Evolutionary conservation across 2,329 filamentous ascomycete species (phyloP).

Genomic region (Colletotrichum liriopes): DNA sequence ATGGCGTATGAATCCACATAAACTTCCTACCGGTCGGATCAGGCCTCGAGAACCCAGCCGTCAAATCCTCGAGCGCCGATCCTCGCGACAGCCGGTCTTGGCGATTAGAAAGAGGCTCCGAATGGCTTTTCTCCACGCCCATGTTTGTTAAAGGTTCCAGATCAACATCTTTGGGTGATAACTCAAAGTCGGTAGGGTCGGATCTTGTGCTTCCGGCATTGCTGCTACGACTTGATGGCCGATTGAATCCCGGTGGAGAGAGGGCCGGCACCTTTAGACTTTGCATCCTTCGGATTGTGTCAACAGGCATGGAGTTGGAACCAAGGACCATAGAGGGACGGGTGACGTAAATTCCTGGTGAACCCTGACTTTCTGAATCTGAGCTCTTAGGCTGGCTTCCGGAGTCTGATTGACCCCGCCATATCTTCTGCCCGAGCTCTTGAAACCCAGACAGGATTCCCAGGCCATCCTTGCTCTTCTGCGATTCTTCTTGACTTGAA

Average conservation of each 20-base stretch:
- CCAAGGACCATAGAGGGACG: conserved; percentile 48
- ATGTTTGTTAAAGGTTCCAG: neutral
- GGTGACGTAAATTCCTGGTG: conserved; percentile 57
- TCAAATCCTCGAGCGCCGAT: conserved; percentile 49
- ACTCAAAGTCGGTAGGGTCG: conserved; percentile 49
- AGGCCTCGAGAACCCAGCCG: conserved; percentile 59
- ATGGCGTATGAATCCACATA: conserved; percentile 72
- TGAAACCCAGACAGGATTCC: conserved; percentile 21
- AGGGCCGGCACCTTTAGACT: conserved; percentile 53
- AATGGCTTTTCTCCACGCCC: conserved; percentile 7
- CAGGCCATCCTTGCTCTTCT: conserved; percentile 14
- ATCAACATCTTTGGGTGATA: conserved; percentile 45
- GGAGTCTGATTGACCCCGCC: conserved; percentile 17
- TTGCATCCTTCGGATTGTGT: conserved; percentile 39
- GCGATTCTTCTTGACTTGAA: neutral
- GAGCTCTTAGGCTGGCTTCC: conserved; percentile 36
- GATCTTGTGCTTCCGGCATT: conserved; percentile 49
- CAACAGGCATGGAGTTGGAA: conserved; percentile 24
- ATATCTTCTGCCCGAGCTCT: conserved; percentile 26
- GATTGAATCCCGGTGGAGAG: conserved; percentile 48
- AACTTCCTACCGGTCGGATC: conserved; percentile 62
- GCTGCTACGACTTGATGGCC: conserved; percentile 51
- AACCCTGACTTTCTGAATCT: conserved; percentile 41
- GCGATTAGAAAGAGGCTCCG: conserved; percentile 23
- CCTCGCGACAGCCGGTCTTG: conserved; percentile 10